Base-by-base conservation (phyloP, 495 filamentous ascomycete genomes). In the Penicillium longicatenatum region DNA sequence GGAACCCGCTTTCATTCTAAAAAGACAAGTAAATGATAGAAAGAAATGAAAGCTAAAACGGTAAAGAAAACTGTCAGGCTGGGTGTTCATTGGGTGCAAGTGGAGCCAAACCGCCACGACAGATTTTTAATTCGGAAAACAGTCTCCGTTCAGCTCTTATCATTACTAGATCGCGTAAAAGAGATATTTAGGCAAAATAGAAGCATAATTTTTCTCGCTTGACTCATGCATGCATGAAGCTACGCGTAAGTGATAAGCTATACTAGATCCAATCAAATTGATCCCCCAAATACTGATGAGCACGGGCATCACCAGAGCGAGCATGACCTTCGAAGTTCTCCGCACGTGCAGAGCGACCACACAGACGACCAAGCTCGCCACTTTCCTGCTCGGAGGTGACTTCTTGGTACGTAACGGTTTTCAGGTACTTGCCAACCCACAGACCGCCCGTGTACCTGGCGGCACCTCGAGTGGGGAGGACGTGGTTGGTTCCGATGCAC, bases 251-350 rank as follows among this genome's bases (percentile, higher is more conserved):
- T 19, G 35, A 52, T 52, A 52, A 54, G 51, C 39, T 33, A 44
- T 6, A 22, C 47, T 61, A 53, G 54, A 81, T 79, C 78, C 78
- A 82, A n/a, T 73, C 60, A 53, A 69, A 69, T 2, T 62, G 17
- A 54, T 81, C 77, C 0, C 66, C 61, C 26, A 82, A 66, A 58
- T 74, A 77, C 39, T 71, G 63, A 44, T 76, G 66, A 2, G 78
- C 78, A 16, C 79, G 65, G 42, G 75, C 61, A 50, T 81, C 78
- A 6, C 79, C 78, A 8, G 78, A 80, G 16, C 78, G 63, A 2
- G 79, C 79, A 70, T 83, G 81, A 0, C 78, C 79, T 55, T 82
- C 81, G 55, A 84, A 84, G 19, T 70, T 72, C 70, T 84, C 81
- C 6, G 73, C 79, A 10, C 81, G 59, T n/a, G 81, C 77, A 30